A percentile compares a stretch with the other conserved stretches of the same genome.
phyloP scores from a whole-genome alignment of 805 yeast genomes.

The Zygotorulaspora sp. region DNA sequence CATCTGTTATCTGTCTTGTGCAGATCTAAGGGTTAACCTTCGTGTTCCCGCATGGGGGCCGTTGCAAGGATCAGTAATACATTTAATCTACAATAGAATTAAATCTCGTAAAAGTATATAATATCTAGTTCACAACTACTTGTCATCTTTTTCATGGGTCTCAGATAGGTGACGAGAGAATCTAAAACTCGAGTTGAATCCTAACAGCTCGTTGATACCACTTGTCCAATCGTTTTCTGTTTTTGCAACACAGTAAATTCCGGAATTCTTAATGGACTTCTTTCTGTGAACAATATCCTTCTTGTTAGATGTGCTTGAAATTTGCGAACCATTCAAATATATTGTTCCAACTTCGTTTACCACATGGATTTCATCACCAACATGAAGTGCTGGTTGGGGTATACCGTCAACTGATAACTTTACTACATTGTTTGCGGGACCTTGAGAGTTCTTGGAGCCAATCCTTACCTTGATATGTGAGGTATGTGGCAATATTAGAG shows the following conservation, averaged over 20 bases:
- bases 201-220: constrained; percentile 81
- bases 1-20: constrained; percentile 46
- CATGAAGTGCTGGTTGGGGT: constrained; percentile 58
- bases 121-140: neutral
- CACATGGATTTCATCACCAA: constrained; percentile 78
- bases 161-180: constrained; percentile 29
- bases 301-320: constrained; percentile 36
- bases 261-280: constrained; percentile 38
- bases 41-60: constrained; percentile 71
- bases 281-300: constrained; percentile 16
- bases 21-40: constrained; percentile 64
- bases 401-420: constrained; percentile 82
- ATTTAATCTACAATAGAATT: no score
- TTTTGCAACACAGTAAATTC: constrained; percentile 84
- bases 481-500: constrained; percentile 72
- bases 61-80: constrained; percentile 49
- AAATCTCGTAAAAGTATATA: no score
- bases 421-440: constrained; percentile 38
- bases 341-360: constrained; percentile 62
- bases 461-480: constrained; percentile 67
- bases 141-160: neutral
- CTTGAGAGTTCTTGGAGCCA: constrained; percentile 43
- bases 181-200: constrained; percentile 82
- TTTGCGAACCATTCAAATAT: constrained; percentile 45
- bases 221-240: constrained; percentile 87